Conservation (phyloP, 106 monocot species). For the Cymbidium sinense region DNA sequence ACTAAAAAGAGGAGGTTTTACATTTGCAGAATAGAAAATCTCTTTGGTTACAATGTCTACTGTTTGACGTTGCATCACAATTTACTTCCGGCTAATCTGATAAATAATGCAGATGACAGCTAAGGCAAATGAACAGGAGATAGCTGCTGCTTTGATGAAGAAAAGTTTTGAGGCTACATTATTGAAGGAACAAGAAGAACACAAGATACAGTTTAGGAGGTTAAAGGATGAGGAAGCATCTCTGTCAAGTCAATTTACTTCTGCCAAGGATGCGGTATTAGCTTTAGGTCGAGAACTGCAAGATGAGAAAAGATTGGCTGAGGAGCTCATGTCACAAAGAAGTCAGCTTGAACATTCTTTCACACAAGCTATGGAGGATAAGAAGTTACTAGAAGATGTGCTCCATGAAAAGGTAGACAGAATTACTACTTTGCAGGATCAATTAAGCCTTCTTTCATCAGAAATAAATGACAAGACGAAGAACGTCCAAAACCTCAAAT, state of each 20-base stretch:
- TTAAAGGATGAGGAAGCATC: slow-evolving; percentile 46
- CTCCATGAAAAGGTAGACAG: slow-evolving; percentile 37
- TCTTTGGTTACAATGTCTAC: background rate
- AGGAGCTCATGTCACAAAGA: slow-evolving; percentile 42
- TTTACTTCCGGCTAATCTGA: slow-evolving; percentile 2
- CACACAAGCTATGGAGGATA: slow-evolving; percentile 33
- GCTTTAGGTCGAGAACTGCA: slow-evolving; percentile 48
- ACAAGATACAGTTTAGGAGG: slow-evolving; percentile 35
- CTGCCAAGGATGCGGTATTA: slow-evolving; percentile 45
- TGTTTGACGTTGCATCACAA: background rate
- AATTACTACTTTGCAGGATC: slow-evolving; percentile 53
- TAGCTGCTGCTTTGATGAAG: slow-evolving; percentile 27
- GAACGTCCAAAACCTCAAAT: slow-evolving; percentile 35
- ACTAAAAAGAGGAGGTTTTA: background rate
- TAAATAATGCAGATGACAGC: slow-evolving; percentile 46
- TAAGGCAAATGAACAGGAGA: slow-evolving; percentile 36
- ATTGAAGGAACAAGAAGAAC: slow-evolving; percentile 40
- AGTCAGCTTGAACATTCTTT: slow-evolving; percentile 34
- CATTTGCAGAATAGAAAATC: background rate
- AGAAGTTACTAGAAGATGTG: slow-evolving; percentile 48
- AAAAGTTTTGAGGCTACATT: slow-evolving; percentile 47
- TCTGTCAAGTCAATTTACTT: slow-evolving; percentile 44
- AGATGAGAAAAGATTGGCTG: slow-evolving; percentile 34
- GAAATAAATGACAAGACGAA: slow-evolving; percentile 72
- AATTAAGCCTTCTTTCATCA: slow-evolving; percentile 31